Conservation (phyloP, 495 filamentous ascomycete species). For the Hypoxylon rickii region DNA sequence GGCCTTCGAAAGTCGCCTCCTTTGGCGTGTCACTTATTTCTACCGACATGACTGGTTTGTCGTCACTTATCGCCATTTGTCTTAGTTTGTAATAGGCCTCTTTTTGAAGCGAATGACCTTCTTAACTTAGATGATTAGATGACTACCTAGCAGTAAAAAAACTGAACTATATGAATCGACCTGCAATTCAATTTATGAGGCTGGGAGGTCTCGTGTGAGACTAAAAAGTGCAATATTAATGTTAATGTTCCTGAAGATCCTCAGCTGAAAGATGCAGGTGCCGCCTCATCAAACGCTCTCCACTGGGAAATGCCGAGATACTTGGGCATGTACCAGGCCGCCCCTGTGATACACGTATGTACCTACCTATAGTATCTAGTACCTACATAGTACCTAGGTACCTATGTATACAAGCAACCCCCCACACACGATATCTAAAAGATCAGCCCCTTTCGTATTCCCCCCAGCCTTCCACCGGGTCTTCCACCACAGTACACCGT, state of each 20-base stretch:
- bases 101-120: neutral
- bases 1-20: constrained; percentile 58
- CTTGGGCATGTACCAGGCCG: no score
- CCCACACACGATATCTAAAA: neutral
- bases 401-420: neutral
- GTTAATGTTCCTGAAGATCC: no score
- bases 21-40: constrained; percentile 11
- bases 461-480: no score
- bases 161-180: no score
- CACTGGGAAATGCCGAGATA: neutral
- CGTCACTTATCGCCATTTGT: constrained; percentile 6
- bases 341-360: no score
- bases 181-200: no score
- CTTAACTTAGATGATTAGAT: neutral
- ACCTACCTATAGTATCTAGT: no score
- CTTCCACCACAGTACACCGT: no score
- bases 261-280: neutral
- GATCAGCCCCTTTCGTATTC: neutral
- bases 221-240: no score
- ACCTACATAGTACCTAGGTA: no score
- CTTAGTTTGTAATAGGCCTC: neutral
- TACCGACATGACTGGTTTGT: constrained; percentile 7
- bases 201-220: no score
- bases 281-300: neutral
- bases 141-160: no score